Percentiles rank a stretch among this genome's conserved stretches.
These are phyloP conservation scores for Pittosporum tobira DNA, from an alignment of 129 eudicot genomes.

Conservation along the genomic window DNA sequence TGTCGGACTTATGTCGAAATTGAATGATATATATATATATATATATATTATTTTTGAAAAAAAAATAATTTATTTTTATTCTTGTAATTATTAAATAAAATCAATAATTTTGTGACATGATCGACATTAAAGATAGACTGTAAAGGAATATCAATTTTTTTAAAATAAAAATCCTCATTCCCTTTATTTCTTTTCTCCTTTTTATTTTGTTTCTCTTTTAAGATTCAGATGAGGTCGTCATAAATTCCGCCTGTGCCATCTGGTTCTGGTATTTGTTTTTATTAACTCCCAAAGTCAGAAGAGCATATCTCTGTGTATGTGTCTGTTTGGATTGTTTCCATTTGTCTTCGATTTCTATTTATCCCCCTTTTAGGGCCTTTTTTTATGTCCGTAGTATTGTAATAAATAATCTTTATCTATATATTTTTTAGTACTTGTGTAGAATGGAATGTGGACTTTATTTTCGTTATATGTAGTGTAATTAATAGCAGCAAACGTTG, in stretches of 20 bases:
- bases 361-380: not conserved
- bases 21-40: too few relatives aligned
- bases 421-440: not conserved
- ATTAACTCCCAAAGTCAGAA: not conserved
- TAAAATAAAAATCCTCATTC: not conserved
- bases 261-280: not conserved
- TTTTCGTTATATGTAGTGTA: too few relatives aligned
- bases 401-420: not conserved
- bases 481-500: not conserved
- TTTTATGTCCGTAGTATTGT: not conserved
- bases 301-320: not conserved
- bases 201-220: too few relatives aligned
- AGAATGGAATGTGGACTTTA: not conserved
- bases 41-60: too few relatives aligned
- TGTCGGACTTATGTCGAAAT: too few relatives aligned
- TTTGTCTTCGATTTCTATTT: not conserved
- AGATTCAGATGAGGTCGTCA: not conserved
- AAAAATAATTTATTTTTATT: too few relatives aligned
- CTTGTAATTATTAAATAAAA: too few relatives aligned
- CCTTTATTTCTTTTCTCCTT: too few relatives aligned
- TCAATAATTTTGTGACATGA: too few relatives aligned
- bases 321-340: not conserved
- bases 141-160: not conserved
- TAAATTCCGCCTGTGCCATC: not conserved
- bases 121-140: too few relatives aligned